These are phyloP conservation scores for Fusarium circinatum DNA, from an alignment of 2,329 filamentous ascomycete species.

Conservation along the genomic window DNA sequence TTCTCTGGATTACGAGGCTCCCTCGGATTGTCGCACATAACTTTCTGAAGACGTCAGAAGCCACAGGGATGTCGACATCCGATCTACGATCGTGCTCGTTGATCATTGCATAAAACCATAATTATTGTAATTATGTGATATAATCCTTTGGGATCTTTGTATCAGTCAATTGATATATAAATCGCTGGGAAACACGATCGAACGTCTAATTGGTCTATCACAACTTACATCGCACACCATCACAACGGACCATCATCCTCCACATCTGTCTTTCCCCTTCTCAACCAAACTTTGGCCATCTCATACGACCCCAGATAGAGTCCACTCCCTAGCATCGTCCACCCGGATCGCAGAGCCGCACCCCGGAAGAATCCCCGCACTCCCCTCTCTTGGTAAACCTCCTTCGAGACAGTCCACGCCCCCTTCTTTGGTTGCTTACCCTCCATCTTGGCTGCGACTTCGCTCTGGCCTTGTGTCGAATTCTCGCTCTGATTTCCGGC, in stretches of 20 bases:
- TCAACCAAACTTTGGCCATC: constrained; percentile 74
- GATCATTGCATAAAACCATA: background rate
- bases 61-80: constrained; percentile 44
- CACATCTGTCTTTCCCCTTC: constrained; percentile 52
- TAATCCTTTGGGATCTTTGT: background rate
- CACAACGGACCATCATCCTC: constrained; percentile 51
- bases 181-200: background rate
- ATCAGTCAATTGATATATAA: background rate
- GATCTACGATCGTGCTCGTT: constrained; percentile 17
- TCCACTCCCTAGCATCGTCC: constrained; percentile 86
- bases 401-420: constrained; percentile 68
- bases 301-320: constrained; percentile 91
- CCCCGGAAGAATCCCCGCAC: constrained; percentile 81
- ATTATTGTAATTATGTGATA: background rate
- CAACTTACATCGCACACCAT: background rate
- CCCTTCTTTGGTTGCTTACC: constrained; percentile 52
- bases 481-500: constrained; percentile 52
- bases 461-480: constrained; percentile 2
- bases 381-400: constrained; percentile 75
- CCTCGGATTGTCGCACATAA: constrained; percentile 13
- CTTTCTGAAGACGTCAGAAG: constrained; percentile 38
- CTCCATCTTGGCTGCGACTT: constrained; percentile 35
- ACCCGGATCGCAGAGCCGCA: constrained; percentile 75
- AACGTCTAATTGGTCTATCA: constrained; percentile 8
- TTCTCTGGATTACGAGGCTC: background rate